phyloP scores from a whole-genome alignment of 2,329 filamentous ascomycete genomes.

The Didymella keratinophila region DNA sequence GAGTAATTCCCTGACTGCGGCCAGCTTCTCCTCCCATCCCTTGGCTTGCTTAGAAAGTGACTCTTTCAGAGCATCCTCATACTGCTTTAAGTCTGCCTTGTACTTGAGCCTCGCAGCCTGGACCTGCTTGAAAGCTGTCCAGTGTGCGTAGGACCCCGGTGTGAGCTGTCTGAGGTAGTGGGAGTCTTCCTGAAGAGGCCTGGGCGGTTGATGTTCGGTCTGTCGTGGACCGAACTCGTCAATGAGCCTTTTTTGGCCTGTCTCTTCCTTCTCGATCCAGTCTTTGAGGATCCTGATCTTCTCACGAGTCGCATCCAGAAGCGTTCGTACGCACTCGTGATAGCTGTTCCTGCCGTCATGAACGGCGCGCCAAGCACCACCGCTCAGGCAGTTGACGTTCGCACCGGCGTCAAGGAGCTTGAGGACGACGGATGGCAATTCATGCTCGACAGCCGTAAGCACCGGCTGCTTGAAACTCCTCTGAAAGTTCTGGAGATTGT shows the following conservation, averaged over 20 bases:
- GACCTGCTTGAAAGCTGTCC: slow-evolving; percentile 56
- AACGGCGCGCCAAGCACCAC: slow-evolving; percentile 41
- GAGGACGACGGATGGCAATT: slow-evolving; percentile 62
- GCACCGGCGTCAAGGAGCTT: slow-evolving; percentile 70
- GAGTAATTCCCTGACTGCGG: slow-evolving; percentile 62
- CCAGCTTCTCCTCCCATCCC: slow-evolving; percentile 61
- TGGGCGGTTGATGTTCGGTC: slow-evolving; percentile 1
- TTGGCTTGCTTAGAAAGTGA: slow-evolving; percentile 25
- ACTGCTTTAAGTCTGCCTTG: slow-evolving; percentile 44
- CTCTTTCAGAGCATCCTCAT: slow-evolving; percentile 34
- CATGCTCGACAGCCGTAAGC: slow-evolving; percentile 64
- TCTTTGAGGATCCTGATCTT: slow-evolving; percentile 54
- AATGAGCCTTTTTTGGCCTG: neutral
- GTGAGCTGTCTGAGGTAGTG: slow-evolving; percentile 61
- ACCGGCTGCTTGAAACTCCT: slow-evolving; percentile 68
- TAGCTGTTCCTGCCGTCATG: slow-evolving; percentile 40
- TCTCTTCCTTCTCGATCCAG: slow-evolving; percentile 17
- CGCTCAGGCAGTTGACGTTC: slow-evolving; percentile 68
- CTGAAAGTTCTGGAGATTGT: slow-evolving; percentile 60
- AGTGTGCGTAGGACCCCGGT: slow-evolving; percentile 68
- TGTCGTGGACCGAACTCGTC: neutral
- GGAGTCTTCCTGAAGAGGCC: slow-evolving; percentile 52
- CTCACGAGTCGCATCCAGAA: slow-evolving; percentile 68
- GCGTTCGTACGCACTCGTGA: slow-evolving; percentile 54
- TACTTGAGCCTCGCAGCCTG: slow-evolving; percentile 50